Evolutionary conservation across 768 basidiomycete genomes (phyloP), one percentile per base, ranked within the genome.

Genomic region (Daedaleopsis nitida): DNA sequence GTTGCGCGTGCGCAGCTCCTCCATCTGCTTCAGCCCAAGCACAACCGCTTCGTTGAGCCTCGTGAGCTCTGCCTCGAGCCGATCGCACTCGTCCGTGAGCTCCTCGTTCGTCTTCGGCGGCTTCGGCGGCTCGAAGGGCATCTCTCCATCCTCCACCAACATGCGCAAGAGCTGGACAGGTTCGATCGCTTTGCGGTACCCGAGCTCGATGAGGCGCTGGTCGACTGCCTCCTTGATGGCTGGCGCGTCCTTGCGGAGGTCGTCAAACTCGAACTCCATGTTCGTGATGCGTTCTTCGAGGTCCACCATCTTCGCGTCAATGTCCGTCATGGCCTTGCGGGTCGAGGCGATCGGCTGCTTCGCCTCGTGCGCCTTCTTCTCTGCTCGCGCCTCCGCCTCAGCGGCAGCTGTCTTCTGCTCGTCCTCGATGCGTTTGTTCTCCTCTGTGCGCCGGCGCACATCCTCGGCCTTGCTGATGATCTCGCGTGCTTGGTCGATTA

Each of bases 261-360:
- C 32, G 21, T 57, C 50, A 23, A 63, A 43, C 7, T 51, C 38
- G 9, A 10, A 34, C 52, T 63, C 58, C 27, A 58, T 38, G 39
- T 66, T 58, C 27, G 38, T 32, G 42, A 63, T 27, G 32, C 45
- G 44, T 55, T 65, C 60, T 32, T 59, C 35, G 21, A 59, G 44
- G 11, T 37, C 27, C 4, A 19, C 42, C 7, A 49, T 14, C 47
- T 5, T 43, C 44, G 12, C 32, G 10, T 55, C 21, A 3, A 39
- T 19, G 3, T 49, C 59, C 16, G 16, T 23, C 24, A 61, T 27
- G 4, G 23, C 7, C 17, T 55, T 55, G 35, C 47, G 37, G 19
- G 51, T 23, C 27, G 44, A 32, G 13, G 38, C 32, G 12, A 48
- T 6, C 19, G 37, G 44, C 37, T 44, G 42, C 21, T 27, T 11